Evolutionary conservation across 768 basidiomycete species (phyloP).

Genomic region (Boletus sp.): DNA sequence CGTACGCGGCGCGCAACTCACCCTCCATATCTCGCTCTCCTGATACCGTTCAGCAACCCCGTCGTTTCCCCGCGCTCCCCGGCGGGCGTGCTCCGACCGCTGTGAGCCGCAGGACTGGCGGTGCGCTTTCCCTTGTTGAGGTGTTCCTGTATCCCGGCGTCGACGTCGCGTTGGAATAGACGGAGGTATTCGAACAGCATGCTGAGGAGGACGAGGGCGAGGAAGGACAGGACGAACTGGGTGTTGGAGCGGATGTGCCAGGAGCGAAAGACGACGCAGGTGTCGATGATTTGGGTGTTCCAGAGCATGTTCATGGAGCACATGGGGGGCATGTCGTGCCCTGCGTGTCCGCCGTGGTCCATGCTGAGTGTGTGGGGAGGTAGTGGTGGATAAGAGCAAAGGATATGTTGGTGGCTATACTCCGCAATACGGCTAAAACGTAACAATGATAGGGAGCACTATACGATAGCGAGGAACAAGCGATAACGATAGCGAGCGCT

Average conservation of each 20-base stretch:
- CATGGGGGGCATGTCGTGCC: slow-evolving; percentile 46
- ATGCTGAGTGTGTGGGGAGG: slow-evolving; percentile 6
- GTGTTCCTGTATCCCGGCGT: slow-evolving; percentile 52
- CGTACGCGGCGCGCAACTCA: slow-evolving; percentile 17
- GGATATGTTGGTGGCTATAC: slow-evolving; percentile 2
- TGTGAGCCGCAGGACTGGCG: slow-evolving; percentile 28
- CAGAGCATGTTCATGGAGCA: slow-evolving; percentile 87
- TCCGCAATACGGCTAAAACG: no score
- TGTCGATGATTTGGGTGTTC: slow-evolving; percentile 78
- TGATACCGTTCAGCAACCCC: slow-evolving; percentile 50
- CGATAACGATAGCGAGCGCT: no score
- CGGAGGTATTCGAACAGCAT: slow-evolving; percentile 82
- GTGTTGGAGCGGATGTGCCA: slow-evolving; percentile 69
- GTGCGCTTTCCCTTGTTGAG: slow-evolving; percentile 52
- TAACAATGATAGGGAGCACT: no score
- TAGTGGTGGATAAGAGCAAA: neutral
- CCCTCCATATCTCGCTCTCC: slow-evolving; percentile 42
- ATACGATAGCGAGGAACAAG: no score
- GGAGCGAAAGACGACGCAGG: slow-evolving; percentile 75
- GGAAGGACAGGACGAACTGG: slow-evolving; percentile 56
- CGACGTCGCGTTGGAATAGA: slow-evolving; percentile 56
- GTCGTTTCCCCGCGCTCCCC: slow-evolving; percentile 47
- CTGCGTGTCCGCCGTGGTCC: slow-evolving; percentile 47
- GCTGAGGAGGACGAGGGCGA: slow-evolving; percentile 63
- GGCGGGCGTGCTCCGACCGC: slow-evolving; percentile 40